Conservation (phyloP, 768 basidiomycete genomes). For the Hygrocybe coccinea region DNA sequence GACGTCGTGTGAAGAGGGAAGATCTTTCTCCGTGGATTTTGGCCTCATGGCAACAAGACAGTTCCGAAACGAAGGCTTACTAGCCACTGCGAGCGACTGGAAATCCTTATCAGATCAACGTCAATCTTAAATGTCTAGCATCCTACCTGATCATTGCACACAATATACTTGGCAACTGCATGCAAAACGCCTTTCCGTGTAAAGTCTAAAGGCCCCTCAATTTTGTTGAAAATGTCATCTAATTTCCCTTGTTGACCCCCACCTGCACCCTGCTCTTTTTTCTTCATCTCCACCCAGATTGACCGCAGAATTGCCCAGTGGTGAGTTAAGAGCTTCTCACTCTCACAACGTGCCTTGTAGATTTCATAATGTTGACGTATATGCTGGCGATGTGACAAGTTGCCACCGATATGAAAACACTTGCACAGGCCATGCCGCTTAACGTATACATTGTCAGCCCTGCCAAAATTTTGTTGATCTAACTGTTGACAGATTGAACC, state of each 20-base stretch:
- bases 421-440: conserved; percentile 1
- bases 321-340: background rate
- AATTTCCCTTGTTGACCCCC: background rate
- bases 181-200: conserved; percentile 10
- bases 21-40: conserved; percentile 8
- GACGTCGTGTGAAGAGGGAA: conserved; percentile 16
- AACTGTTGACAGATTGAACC: background rate
- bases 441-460: background rate
- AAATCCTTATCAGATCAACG: background rate
- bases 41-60: conserved; percentile 17
- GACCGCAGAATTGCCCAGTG: conserved; percentile 4
- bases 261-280: background rate
- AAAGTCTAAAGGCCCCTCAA: conserved; percentile 7
- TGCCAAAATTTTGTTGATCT: background rate
- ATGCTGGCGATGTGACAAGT: conserved; percentile 11
- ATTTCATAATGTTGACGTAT: conserved; percentile 15
- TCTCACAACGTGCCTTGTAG: conserved; percentile 8
- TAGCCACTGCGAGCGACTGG: conserved; percentile 13
- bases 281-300: background rate
- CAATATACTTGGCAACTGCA: conserved; percentile 12
- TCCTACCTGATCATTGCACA: conserved; percentile 17
- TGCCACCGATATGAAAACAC: conserved; percentile 11
- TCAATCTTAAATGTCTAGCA: background rate
- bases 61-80: conserved; percentile 15
- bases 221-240: background rate